Percentiles rank a stretch among this genome's conserved stretches.
Evolutionary conservation across 176 grass and related monocot genomes (phyloP).

Genomic region (Hsuehochloa calcarea): DNA sequence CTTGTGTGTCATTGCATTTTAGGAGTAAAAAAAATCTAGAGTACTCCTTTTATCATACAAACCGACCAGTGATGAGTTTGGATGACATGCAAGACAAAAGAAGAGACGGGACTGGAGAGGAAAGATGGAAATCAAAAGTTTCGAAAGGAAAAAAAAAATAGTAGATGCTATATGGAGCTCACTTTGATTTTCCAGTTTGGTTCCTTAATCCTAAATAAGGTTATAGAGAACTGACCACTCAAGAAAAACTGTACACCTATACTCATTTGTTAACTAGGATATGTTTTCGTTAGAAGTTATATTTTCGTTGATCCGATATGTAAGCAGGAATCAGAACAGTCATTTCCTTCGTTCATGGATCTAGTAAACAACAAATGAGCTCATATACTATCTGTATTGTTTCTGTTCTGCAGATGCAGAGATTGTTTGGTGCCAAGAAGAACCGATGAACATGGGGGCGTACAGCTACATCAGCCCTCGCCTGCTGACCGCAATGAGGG

Average conservation of each 20-base stretch:
- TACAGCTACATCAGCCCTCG: conserved; percentile 78
- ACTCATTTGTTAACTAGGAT: neutral
- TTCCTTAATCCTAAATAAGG: conserved; percentile 6
- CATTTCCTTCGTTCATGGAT: neutral
- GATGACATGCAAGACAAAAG: neutral
- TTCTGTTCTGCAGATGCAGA: conserved; percentile 73
- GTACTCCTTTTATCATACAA: neutral
- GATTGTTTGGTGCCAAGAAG: conserved; percentile 98
- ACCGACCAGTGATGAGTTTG: neutral
- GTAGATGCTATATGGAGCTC: neutral
- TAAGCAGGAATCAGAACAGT: neutral
- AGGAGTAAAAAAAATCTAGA: neutral
- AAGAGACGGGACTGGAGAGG: neutral
- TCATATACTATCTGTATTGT: neutral
- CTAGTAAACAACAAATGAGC: neutral
- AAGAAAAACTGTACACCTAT: neutral
- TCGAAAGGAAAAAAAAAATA: neutral
- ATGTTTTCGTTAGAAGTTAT: neutral
- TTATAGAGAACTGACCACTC: neutral
- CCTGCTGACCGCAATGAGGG: conserved; percentile 75
- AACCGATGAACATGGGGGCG: conserved; percentile 97
- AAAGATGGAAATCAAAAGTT: neutral
- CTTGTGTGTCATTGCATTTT: neutral
- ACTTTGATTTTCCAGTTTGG: neutral
- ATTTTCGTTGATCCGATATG: neutral